Base-by-base conservation (phyloP, 768 basidiomycete genomes). In the Clavaria fumosa region DNA sequence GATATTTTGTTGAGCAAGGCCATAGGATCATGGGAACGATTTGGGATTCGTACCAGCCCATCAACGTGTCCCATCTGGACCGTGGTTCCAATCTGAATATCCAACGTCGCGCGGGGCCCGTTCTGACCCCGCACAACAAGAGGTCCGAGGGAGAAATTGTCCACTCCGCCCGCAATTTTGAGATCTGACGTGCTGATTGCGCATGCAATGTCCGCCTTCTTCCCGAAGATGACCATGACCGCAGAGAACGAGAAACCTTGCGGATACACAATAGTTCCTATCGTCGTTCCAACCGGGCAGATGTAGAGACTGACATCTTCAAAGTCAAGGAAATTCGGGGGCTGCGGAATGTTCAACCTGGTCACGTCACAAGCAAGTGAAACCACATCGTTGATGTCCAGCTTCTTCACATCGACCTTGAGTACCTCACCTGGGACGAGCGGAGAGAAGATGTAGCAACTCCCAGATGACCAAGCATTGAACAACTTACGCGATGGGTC, bases 311-410 rank as follows among this genome's bases (percentile, higher is more conserved):
- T 34, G 39, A 41, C 26, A 18, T 41, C 21, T 12, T 30, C 17
- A 26, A 41, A 41, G 11, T 22, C 37, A 12, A 41, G 20, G 23
- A 41, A 41, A 23, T 41, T 31, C 15, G 39, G 39, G n/a, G 34
- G 36, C 6, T 6, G 17, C 26, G 39, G 39, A 21, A 41, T 41
- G 11, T 37, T 11, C 7, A 38, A 5, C 15, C 27, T 7, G 12
- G 37, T 38, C 11, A 41, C 20, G n/a, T 37, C 35, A 5, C 39
- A 21, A 22, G 39, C 39, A 12, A 41, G 23, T n/a, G 24, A 27
- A 14, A 41, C 35, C 6, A 41, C 22, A 37, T 41, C 39, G 20
- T 37, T 41, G 24, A 41, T 41, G 14, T 35, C 10, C 11, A 41
- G 22, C 14, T 35, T n/a, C 15, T 37, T 19, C 12, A 41, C 12